Evolutionary conservation across 1,284 basidiomycete genomes (phyloP).

Genomic region (Fistulinella staudtii): DNA sequence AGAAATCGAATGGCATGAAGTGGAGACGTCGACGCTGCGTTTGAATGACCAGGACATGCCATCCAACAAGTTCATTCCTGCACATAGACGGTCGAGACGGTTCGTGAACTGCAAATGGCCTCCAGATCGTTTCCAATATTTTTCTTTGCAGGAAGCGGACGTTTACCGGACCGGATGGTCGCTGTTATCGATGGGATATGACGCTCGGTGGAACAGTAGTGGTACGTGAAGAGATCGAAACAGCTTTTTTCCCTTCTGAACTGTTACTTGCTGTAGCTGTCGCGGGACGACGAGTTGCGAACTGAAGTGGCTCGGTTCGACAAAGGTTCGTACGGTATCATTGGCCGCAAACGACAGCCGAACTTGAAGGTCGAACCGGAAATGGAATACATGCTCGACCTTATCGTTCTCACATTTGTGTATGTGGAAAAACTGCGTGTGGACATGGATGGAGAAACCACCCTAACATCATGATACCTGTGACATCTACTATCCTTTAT

Average conservation of each 20-base stretch:
- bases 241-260: neutral
- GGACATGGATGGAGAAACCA: too few species aligned
- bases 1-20: constrained; percentile 25
- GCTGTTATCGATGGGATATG: constrained; percentile 29
- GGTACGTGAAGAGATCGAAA: constrained; percentile 10
- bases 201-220: constrained; percentile 9
- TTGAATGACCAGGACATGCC: constrained; percentile 15
- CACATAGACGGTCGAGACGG: constrained; percentile 22
- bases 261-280: constrained; percentile 13
- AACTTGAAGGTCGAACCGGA: constrained; percentile 32
- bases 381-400: constrained; percentile 36
- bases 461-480: too few species aligned
- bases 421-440: constrained; percentile 37
- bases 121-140: neutral
- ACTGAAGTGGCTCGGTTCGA: constrained; percentile 31
- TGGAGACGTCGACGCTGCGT: constrained; percentile 24
- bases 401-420: constrained; percentile 41
- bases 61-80: constrained; percentile 26
- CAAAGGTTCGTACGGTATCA: constrained; percentile 17
- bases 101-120: constrained; percentile 9
- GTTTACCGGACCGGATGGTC: constrained; percentile 26
- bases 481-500: too few species aligned
- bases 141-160: constrained; percentile 22
- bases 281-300: constrained; percentile 13
- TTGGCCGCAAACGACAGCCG: constrained; percentile 20